A percentile compares a stretch with the other conserved stretches of the same genome.
Evolutionary conservation across 179 eudicot species (phyloP).

Genomic region (Camellia oleifera): DNA sequence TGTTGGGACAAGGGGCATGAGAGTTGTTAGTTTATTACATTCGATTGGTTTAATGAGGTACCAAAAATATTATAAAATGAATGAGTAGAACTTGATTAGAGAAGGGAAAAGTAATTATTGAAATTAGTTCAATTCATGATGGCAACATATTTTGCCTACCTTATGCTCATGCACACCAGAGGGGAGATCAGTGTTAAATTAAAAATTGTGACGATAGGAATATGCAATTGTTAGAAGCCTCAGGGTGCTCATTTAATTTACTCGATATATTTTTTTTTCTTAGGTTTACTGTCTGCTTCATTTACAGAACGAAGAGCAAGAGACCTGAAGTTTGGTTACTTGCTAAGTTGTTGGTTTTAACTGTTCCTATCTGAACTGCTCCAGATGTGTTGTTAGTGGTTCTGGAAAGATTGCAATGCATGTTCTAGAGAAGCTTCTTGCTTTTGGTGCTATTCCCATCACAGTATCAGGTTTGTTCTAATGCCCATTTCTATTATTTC

Average conservation of each 20-base stretch:
- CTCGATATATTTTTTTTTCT: not conserved
- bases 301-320: not conserved
- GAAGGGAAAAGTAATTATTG: not conserved
- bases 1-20: not conserved
- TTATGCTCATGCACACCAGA: not conserved
- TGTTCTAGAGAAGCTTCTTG: slow-evolving; percentile 91
- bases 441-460: slow-evolving; percentile 80
- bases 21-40: not conserved
- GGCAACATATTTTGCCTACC: not conserved
- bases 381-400: slow-evolving; percentile 92
- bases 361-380: slow-evolving; percentile 16
- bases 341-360: not conserved
- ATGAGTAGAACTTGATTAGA: not conserved
- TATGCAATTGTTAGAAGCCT: not conserved
- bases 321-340: slow-evolving; percentile 9
- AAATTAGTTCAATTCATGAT: not conserved
- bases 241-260: not conserved
- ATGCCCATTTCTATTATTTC: not conserved
- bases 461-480: slow-evolving; percentile 71
- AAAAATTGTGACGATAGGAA: not conserved
- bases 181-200: not conserved
- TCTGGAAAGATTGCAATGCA: slow-evolving; percentile 94
- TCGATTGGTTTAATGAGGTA: not conserved
- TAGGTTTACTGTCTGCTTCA: slow-evolving; percentile 13
- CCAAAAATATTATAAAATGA: not conserved